Evolutionary conservation across 139 green algal species (phyloP), one percentile per base, ranked within the genome.

Genomic region (Coelastrella sp.): DNA sequence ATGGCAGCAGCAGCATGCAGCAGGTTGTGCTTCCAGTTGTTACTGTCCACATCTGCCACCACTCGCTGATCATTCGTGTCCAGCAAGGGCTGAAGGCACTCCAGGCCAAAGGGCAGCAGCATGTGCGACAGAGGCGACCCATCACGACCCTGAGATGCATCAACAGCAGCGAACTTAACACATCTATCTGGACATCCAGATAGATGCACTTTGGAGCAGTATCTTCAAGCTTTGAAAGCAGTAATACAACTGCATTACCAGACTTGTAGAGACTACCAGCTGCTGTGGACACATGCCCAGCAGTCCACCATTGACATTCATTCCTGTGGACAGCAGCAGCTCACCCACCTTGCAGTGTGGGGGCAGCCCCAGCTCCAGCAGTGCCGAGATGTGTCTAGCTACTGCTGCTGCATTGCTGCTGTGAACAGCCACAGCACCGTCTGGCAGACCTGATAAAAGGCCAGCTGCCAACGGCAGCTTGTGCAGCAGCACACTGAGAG

Each of bases 1-100:
- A 89, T 59, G 7, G 57, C 70, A 7, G 59, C 70, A 59, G 84
- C 84, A 25, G 70, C 84, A 59, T 89, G 84, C n/a, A 89, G 84
- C 70, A 89, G 84, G 84, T 82, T 89, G 19, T 78, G 61, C 61
- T 63, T 61, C 19, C 12, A 87, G n/a, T 65, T 25, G 0, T 35
- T 63, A 15, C 8, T 12, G 57, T 87, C 82, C 17, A 19, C 35
- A 27, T 78, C 82, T 9, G 63, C 9, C 11, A 87, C 15, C 4
- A 87, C 82, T 15, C 61, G 24, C 15, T 76, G 82, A 27, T 78
- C 61, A 20, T 73, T 70, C 6, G 72, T 83, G 35, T 82, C 84
- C 6, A 89, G 84, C 68, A 89, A 57, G 4, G 84, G 84, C 57
- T 89, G 84, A 10, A 89, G 84, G 22, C 7, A 4, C 10, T n/a